Evolutionary conservation across 2,329 filamentous ascomycete genomes (phyloP), one percentile per base, ranked within the genome.

Genomic region (Ramularia collo-cygni): DNA sequence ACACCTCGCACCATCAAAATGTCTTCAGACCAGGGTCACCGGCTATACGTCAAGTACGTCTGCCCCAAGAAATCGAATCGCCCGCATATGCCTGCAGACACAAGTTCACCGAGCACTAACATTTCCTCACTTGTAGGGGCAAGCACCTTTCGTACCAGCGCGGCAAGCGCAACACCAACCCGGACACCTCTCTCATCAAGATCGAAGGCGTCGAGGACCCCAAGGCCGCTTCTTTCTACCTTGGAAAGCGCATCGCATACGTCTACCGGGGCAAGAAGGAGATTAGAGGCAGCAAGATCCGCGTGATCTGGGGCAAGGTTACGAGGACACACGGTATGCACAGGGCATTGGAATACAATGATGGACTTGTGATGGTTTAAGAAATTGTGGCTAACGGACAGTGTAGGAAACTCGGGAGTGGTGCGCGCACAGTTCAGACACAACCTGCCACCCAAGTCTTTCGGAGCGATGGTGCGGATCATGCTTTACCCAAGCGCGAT

Each of bases 291-390:
- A 90, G 88, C 70, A 96, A 96, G 83, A 93, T 96, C 75, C 82
- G 90, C 66, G 69, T 96, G 61, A 95, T 96, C 77, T 96, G 89
- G 88, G 90, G 90, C 77, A 95, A 95, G 79, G 83, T 96, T 68
- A 94, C 87, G 68, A 78, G 88, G 66, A 83, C 88, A 68, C 90
- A 96, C 75, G 90, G 85, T 90, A 85, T 61, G 62, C 48, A 29
- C 17, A 19, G 14, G 16, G 14, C 24, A 34, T 8, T 10, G 14
- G 26, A 27, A 29, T n/a, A 26, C 17, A 6, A 34, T 21, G 9
- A 21, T 33, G 33, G 33, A 34, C 16, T 24, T 21, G 10, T 10
- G 21, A 10, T 6, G 10, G 21, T 24, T 24, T 15, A 27, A 18
- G 13, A 36, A 37, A 37, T 26, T 28, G 32, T 32, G 40, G 38